Conservation (phyloP, 306 rosid genomes). For the Vicia villosa region DNA sequence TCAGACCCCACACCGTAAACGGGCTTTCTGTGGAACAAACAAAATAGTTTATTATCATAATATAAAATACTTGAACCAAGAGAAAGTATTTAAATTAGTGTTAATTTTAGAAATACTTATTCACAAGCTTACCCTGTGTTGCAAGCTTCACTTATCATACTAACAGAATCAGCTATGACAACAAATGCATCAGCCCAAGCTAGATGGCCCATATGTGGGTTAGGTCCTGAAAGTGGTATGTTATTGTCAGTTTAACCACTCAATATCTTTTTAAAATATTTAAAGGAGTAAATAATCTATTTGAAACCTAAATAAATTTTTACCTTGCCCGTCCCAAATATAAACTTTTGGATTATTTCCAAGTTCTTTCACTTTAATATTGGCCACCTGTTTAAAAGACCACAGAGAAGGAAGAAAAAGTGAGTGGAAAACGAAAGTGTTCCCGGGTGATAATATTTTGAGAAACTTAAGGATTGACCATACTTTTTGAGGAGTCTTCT, state of each 20-base stretch:
- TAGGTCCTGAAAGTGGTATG: conserved; percentile 60
- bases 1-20: too few species aligned
- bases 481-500: too few species aligned
- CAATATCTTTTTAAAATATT: conserved; percentile 24
- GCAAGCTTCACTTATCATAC: conserved; percentile 91
- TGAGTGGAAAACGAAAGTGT: too few species aligned
- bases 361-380: conserved; percentile 63
- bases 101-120: conserved; percentile 20
- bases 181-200: conserved; percentile 97
- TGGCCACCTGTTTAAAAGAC: conserved; percentile 60
- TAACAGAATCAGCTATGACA: conserved; percentile 91
- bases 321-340: conserved; percentile 90
- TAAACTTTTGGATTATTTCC: conserved; percentile 77
- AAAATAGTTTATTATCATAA: too few species aligned
- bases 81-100: too few species aligned
- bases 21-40: too few species aligned
- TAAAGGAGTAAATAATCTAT: conserved; percentile 14
- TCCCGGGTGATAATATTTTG: too few species aligned
- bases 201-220: conserved; percentile 84
- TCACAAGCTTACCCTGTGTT: conserved; percentile 82
- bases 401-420: conserved; percentile 57
- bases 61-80: too few species aligned
- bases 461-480: too few species aligned
- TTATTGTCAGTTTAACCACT: conserved; percentile 15
- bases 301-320: conserved; percentile 28